Conservation (phyloP, 179 eudicot genomes). For the Actinidia polygama region DNA sequence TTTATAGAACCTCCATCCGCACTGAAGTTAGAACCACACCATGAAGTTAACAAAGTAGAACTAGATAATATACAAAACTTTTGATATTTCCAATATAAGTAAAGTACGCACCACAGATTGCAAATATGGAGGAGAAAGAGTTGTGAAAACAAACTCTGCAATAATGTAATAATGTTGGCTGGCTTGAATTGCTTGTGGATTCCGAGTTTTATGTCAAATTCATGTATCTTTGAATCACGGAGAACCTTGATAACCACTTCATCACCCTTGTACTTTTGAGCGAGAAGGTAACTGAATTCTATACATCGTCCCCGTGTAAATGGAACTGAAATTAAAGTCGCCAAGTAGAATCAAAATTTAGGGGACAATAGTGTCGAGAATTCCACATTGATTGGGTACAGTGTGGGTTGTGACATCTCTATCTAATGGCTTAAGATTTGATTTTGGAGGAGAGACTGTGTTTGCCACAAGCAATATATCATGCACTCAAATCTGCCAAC, state of each 20-base stretch:
- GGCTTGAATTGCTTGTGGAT: conserved; percentile 75
- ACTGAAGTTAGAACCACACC: too few species aligned
- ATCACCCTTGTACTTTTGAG: conserved; percentile 92
- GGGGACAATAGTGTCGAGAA: too few species aligned
- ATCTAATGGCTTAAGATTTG: neutral
- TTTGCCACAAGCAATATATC: too few species aligned
- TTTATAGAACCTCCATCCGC: too few species aligned
- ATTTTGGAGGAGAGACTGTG: too few species aligned
- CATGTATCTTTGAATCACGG: conserved; percentile 58
- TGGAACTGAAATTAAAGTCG: conserved; percentile 75
- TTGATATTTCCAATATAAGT: neutral
- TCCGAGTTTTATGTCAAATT: conserved; percentile 65
- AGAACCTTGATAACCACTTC: conserved; percentile 70
- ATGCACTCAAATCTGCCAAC: too few species aligned
- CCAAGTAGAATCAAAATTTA: neutral
- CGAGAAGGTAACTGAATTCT: conserved; percentile 87
- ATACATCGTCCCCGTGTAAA: conserved; percentile 96
- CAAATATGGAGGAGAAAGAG: conserved; percentile 72
- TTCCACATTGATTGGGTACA: too few species aligned
- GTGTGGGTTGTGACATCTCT: neutral
- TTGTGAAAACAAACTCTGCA: conserved; percentile 89
- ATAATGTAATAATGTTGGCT: conserved; percentile 88
- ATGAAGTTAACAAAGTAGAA: too few species aligned
- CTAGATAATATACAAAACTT: too few species aligned
- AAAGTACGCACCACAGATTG: neutral